These are phyloP conservation scores for Diaporthe citrichinensis DNA, from an alignment of 2,329 filamentous ascomycete genomes.

Conservation along the genomic window DNA sequence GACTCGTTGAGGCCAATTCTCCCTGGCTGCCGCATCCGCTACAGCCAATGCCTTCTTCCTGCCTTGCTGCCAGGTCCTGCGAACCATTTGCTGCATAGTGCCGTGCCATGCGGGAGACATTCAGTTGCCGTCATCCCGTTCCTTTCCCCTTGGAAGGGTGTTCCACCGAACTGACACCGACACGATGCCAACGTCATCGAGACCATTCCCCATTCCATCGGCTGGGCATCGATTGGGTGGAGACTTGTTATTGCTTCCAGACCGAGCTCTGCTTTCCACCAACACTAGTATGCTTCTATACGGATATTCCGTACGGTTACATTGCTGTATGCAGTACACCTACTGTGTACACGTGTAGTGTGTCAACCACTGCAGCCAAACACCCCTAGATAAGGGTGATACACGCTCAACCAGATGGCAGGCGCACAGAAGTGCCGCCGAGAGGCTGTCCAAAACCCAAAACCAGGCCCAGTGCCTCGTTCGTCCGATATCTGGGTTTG, in stretches of 20 bases:
- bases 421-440: conserved; percentile 18
- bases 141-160: background rate
- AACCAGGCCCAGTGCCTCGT: conserved; percentile 22
- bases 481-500: conserved; percentile 7
- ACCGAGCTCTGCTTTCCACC: background rate
- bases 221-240: conserved; percentile 1
- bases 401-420: conserved; percentile 22
- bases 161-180: conserved; percentile 19
- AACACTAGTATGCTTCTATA: background rate
- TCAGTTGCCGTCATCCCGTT: background rate
- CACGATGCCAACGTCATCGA: conserved; percentile 6
- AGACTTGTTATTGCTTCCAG: background rate
- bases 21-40: background rate
- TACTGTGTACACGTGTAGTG: too few relatives aligned
- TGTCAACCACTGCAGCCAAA: background rate
- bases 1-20: background rate
- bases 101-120: background rate
- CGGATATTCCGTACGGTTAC: background rate
- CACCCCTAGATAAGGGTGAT: conserved; percentile 3
- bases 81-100: conserved; percentile 9
- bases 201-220: background rate
- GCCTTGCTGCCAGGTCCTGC: conserved; percentile 7
- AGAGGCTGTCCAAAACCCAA: conserved; percentile 3
- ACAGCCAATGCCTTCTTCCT: conserved; percentile 11
- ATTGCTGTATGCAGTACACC: background rate